Evolutionary conservation across 2,329 filamentous ascomycete genomes (phyloP).

Genomic region (Aspergillus niger): DNA sequence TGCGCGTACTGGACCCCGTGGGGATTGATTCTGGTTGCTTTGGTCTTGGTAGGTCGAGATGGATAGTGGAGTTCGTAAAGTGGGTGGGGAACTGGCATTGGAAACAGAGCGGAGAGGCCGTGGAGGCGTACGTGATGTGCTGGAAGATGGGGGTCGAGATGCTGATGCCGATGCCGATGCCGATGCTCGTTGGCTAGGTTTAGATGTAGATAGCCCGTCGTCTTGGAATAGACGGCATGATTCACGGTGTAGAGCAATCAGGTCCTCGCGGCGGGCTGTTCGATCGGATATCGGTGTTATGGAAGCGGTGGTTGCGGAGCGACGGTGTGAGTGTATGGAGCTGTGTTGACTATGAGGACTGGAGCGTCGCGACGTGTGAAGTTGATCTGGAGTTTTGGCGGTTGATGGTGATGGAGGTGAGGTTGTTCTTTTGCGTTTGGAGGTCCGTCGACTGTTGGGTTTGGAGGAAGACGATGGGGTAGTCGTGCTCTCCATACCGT

Average conservation of each 20-base stretch:
- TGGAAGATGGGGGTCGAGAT: conserved; percentile 10
- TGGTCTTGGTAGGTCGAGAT: conserved; percentile 13
- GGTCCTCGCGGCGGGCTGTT: conserved; percentile 34
- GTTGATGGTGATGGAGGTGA: conserved; percentile 35
- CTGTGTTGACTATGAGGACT: conserved; percentile 30
- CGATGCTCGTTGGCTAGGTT: background rate
- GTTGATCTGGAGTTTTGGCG: conserved; percentile 27
- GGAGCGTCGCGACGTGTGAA: conserved; percentile 35
- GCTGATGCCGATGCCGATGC: too few relatives aligned
- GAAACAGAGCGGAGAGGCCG: conserved; percentile 14
- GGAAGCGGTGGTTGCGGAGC: conserved; percentile 25
- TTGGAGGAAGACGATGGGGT: background rate
- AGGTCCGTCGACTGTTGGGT: conserved; percentile 11
- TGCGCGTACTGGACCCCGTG: conserved; percentile 2
- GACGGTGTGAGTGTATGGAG: conserved; percentile 33
- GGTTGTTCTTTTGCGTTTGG: conserved; percentile 25
- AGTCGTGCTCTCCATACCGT: conserved; percentile 11
- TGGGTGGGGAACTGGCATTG: conserved; percentile 19
- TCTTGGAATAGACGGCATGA: conserved; percentile 45
- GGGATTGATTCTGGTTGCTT: background rate
- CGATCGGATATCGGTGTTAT: conserved; percentile 29
- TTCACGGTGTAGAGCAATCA: conserved; percentile 43
- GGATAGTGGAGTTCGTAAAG: conserved; percentile 6
- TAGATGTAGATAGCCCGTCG: conserved; percentile 2
- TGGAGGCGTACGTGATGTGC: conserved; percentile 5